Evolutionary conservation across 805 yeast species (phyloP).

Genomic region (Saturnispora quitensis): DNA sequence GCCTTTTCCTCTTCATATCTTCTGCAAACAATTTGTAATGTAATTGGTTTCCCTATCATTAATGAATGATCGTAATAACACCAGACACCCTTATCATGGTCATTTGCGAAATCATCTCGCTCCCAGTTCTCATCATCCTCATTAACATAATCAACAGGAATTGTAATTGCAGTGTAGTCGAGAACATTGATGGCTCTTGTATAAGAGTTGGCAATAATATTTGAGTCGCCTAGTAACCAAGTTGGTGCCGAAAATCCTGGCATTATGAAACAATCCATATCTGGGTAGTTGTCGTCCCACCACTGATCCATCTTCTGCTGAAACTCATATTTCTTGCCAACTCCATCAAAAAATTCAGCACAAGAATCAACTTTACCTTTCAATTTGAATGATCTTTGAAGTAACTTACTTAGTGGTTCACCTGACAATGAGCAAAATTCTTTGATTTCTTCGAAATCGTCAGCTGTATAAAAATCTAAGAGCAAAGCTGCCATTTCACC

Average conservation of each 20-base stretch:
- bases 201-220: constrained; percentile 37
- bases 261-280: constrained; percentile 39
- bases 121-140: constrained; percentile 29
- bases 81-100: constrained; percentile 29
- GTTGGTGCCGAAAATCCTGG: constrained; percentile 38
- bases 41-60: constrained; percentile 41
- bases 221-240: constrained; percentile 33
- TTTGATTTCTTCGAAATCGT: constrained; percentile 21
- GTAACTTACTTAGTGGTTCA: constrained; percentile 22
- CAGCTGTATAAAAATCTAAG: constrained; percentile 19
- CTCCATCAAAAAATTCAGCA: constrained; percentile 33
- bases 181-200: constrained; percentile 46
- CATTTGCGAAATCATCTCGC: constrained; percentile 25
- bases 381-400: constrained; percentile 14
- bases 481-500: constrained; percentile 21
- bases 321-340: constrained; percentile 26
- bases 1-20: constrained; percentile 53
- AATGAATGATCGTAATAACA: constrained; percentile 36
- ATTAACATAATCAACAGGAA: constrained; percentile 37
- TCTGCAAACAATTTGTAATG: constrained; percentile 45
- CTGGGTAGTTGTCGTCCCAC: constrained; percentile 26
- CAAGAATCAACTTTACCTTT: constrained; percentile 15
- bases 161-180: constrained; percentile 38
- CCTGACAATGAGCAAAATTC: constrained; percentile 21
- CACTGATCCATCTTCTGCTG: constrained; percentile 31